Evolutionary conservation across 768 basidiomycete species (phyloP).

Genomic region (Termitomyces sp.): DNA sequence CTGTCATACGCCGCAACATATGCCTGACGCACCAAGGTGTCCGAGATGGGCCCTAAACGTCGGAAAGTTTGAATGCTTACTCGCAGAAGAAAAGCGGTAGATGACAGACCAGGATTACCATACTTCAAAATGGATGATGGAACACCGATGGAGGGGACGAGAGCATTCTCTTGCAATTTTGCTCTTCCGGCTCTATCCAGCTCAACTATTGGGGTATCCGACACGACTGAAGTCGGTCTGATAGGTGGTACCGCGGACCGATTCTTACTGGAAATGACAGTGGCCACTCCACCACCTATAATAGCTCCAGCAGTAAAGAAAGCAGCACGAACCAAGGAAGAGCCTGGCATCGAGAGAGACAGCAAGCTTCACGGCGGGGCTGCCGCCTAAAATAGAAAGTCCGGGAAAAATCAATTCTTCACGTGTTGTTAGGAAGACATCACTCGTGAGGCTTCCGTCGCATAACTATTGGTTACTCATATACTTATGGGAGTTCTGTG

Average conservation of each 20-base stretch:
- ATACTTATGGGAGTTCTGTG: too few species aligned
- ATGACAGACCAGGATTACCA: slow-evolving; percentile 70
- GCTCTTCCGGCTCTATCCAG: slow-evolving; percentile 40
- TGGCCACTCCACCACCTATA: slow-evolving; percentile 72
- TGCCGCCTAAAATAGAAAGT: not conserved
- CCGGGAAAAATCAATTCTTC: not conserved
- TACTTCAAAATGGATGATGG: slow-evolving; percentile 55
- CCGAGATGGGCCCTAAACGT: slow-evolving; percentile 74
- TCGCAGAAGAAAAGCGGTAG: not conserved
- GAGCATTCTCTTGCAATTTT: slow-evolving; percentile 31
- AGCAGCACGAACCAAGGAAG: slow-evolving; percentile 54
- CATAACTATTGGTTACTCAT: too few species aligned
- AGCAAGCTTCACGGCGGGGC: too few species aligned
- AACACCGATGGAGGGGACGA: slow-evolving; percentile 19
- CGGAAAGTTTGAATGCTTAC: not conserved
- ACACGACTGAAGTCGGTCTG: slow-evolving; percentile 7
- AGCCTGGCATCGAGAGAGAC: slow-evolving; percentile 20
- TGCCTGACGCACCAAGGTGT: slow-evolving; percentile 72
- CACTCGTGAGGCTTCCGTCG: too few species aligned
- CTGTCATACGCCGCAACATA: slow-evolving; percentile 92
- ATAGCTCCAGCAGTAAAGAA: slow-evolving; percentile 81
- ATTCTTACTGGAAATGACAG: slow-evolving; percentile 35
- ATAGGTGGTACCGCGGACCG: slow-evolving; percentile 5
- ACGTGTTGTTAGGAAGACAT: not conserved
- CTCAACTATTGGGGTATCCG: slow-evolving; percentile 35